Percentiles rank a stretch among this genome's conserved stretches.
Evolutionary conservation across 192 early-diverging fungal species (phyloP).

Genomic region (Borealophlyctis nickersoniae): DNA sequence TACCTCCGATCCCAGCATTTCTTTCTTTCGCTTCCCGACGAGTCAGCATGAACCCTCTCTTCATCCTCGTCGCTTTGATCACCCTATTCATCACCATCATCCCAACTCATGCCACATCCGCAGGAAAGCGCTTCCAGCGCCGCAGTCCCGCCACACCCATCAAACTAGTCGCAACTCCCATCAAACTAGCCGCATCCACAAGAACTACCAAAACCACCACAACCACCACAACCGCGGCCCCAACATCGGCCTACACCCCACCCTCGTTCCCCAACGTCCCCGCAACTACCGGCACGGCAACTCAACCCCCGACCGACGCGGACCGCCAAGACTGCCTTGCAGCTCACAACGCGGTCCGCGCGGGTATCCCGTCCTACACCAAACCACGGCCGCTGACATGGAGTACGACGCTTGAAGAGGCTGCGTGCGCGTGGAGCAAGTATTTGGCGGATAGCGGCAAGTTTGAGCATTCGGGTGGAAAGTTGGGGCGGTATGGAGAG

Average conservation of each 20-base stretch:
- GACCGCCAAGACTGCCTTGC: neutral
- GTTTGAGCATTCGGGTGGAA: neutral
- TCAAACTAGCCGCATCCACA: no score
- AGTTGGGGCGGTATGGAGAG: neutral
- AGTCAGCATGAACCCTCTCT: no score
- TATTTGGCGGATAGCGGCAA: neutral
- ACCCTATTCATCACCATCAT: no score
- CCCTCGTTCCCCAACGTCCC: constrained; percentile 1
- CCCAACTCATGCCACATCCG: no score
- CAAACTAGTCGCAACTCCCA: no score
- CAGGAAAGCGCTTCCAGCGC: no score
- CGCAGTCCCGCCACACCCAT: no score
- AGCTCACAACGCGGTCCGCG: neutral
- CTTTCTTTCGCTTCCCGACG: no score
- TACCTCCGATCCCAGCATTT: no score
- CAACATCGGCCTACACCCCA: neutral
- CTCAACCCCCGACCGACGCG: neutral
- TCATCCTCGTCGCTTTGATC: no score
- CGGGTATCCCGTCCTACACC: neutral
- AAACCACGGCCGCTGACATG: neutral
- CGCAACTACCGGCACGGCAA: neutral
- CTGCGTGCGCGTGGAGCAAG: neutral
- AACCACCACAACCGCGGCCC: neutral
- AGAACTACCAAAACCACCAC: no score
- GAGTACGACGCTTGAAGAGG: neutral